Conservation (phyloP, 2,329 filamentous ascomycete species). For the Phyllosticta citribraziliensis region DNA sequence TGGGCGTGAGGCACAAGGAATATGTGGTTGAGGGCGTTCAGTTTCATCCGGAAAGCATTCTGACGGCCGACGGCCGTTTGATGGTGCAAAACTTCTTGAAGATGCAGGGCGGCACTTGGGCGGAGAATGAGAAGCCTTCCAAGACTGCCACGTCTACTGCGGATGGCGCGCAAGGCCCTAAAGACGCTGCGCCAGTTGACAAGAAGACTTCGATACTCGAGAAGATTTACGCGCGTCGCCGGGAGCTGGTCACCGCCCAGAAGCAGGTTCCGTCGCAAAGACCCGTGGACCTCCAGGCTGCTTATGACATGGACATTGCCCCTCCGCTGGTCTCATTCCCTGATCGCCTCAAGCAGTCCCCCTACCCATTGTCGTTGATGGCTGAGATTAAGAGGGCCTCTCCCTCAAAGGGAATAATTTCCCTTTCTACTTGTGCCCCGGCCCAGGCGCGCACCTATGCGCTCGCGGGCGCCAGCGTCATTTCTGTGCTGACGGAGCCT, state of each 20-base stretch:
- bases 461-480: slow-evolving; percentile 86
- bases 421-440: slow-evolving; percentile 76
- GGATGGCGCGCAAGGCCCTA: slow-evolving; percentile 15
- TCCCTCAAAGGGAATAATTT: slow-evolving; percentile 91
- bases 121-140: slow-evolving; percentile 56
- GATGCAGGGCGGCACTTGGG: slow-evolving; percentile 86
- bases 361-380: slow-evolving; percentile 86
- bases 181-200: slow-evolving; percentile 22
- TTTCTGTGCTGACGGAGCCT: slow-evolving; percentile 96
- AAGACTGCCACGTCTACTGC: slow-evolving; percentile 27
- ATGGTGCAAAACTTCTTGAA: slow-evolving; percentile 91
- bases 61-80: slow-evolving; percentile 75
- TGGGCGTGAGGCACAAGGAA: slow-evolving; percentile 91
- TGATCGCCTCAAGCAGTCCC: slow-evolving; percentile 66
- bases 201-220: slow-evolving; percentile 83
- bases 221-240: slow-evolving; percentile 78
- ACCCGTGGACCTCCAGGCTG: slow-evolving; percentile 71
- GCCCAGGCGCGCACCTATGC: slow-evolving; percentile 87
- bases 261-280: slow-evolving; percentile 79
- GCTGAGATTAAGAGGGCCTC: slow-evolving; percentile 96
- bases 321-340: slow-evolving; percentile 77
- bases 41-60: slow-evolving; percentile 94
- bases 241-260: slow-evolving; percentile 64
- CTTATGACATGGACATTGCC: slow-evolving; percentile 74
- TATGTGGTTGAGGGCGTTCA: slow-evolving; percentile 91